These are phyloP conservation scores for Penicillium steckii DNA, from an alignment of 495 filamentous ascomycete species.

Conservation along the genomic window DNA sequence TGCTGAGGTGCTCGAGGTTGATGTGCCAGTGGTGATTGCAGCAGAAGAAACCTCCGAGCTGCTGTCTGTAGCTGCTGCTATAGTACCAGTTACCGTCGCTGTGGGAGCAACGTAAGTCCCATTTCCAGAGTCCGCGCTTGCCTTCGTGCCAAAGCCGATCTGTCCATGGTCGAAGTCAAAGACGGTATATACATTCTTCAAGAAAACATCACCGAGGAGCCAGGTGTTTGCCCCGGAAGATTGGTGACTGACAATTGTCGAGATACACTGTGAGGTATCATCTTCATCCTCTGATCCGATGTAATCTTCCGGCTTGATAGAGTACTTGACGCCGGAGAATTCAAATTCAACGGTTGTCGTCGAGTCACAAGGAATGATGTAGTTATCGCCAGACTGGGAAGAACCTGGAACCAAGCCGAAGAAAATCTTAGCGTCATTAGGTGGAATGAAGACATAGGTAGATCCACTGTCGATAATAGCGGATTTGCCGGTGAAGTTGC, in stretches of 20 bases:
- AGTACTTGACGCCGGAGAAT: conserved; percentile 60
- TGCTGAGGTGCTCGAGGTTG: neutral
- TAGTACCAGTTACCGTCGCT: conserved; percentile 6
- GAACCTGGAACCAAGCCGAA: conserved; percentile 66
- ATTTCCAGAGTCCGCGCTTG: conserved; percentile 9
- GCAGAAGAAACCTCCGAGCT: neutral
- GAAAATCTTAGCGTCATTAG: conserved; percentile 59
- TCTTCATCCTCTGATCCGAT: conserved; percentile 43
- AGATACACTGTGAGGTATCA: conserved; percentile 54
- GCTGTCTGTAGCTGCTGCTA: neutral
- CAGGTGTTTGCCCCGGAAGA: conserved; percentile 55
- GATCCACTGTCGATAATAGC: conserved; percentile 84
- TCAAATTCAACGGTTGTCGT: conserved; percentile 49
- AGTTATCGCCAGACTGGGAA: conserved; percentile 51
- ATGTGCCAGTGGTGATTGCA: neutral
- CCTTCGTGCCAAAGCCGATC: conserved; percentile 38
- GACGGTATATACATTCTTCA: conserved; percentile 88
- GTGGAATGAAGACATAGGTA: conserved; percentile 68
- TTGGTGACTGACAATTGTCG: conserved; percentile 57
- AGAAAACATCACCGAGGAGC: conserved; percentile 79
- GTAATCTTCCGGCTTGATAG: conserved; percentile 67
- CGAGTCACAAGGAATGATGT: conserved; percentile 68
- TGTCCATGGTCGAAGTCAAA: conserved; percentile 64
- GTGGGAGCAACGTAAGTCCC: conserved; percentile 15
- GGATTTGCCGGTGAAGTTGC: conserved; percentile 47